phyloP scores from a whole-genome alignment of 2,329 filamentous ascomycete species.

The Gliomastix tumulicola region DNA sequence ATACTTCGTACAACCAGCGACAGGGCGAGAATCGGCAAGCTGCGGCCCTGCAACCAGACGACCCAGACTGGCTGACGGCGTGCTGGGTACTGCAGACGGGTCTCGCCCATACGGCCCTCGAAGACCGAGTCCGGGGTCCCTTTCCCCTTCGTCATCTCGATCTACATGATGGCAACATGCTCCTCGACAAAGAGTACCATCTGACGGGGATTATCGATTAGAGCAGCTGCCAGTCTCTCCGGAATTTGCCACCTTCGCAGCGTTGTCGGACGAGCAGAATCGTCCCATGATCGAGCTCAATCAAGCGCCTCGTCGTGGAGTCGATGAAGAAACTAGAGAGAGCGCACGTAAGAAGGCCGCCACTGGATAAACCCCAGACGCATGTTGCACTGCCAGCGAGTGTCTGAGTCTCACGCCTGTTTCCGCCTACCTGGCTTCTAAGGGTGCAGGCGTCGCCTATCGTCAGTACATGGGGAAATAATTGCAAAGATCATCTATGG shows the following conservation, averaged over 20 bases:
- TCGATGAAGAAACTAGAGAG: slow-evolving; percentile 8
- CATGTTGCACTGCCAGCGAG: not conserved
- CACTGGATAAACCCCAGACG: no score
- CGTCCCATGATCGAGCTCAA: slow-evolving; percentile 10
- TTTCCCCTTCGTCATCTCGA: slow-evolving; percentile 25
- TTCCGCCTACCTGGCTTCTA: slow-evolving; percentile 12
- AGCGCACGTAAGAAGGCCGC: no score
- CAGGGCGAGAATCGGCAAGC: slow-evolving; percentile 14
- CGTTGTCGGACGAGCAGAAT: slow-evolving; percentile 17
- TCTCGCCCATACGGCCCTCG: slow-evolving; percentile 16
- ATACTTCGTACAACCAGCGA: slow-evolving; percentile 17
- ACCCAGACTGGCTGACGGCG: slow-evolving; percentile 17
- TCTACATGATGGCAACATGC: slow-evolving; percentile 27
- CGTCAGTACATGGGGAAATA: slow-evolving; percentile 12
- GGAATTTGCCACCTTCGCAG: slow-evolving; percentile 21
- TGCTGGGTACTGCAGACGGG: slow-evolving; percentile 21
- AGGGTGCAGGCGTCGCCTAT: slow-evolving; percentile 9
- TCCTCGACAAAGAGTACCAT: no score
- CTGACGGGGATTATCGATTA: no score
- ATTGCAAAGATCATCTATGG: slow-evolving; percentile 12
- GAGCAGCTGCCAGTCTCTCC: slow-evolving; percentile 25
- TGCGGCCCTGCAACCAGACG: slow-evolving; percentile 10
- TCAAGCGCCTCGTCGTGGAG: slow-evolving; percentile 7
- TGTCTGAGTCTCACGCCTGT: slow-evolving; percentile 7
- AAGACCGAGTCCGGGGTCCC: slow-evolving; percentile 20